Evolutionary conservation across 1,139 yeast species (phyloP).

Genomic region (Magnusiomyces ingens): DNA sequence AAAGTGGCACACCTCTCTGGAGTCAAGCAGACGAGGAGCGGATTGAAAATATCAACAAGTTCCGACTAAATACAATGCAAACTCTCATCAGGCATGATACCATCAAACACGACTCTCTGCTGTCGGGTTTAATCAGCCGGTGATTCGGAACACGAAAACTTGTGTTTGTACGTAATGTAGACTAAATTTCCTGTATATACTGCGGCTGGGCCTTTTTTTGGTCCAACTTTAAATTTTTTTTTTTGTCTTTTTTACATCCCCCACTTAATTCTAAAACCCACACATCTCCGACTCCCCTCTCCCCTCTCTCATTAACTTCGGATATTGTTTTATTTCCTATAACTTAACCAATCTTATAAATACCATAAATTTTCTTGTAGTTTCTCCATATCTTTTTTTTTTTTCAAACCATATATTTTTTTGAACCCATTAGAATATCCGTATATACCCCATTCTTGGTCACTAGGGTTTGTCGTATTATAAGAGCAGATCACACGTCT

Average conservation of each 20-base stretch:
- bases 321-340: too few relatives aligned
- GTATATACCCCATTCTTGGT: too few relatives aligned
- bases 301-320: too few relatives aligned
- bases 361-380: background rate
- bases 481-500: too few relatives aligned
- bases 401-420: too few relatives aligned
- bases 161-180: background rate
- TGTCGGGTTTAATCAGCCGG: slow-evolving; percentile 1
- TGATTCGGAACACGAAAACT: background rate
- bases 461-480: too few relatives aligned
- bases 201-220: slow-evolving; percentile 1
- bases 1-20: slow-evolving; percentile 26
- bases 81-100: background rate
- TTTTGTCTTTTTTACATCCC: background rate
- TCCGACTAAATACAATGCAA: slow-evolving; percentile 23
- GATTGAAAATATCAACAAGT: slow-evolving; percentile 27
- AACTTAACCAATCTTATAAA: background rate
- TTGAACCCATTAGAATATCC: too few relatives aligned
- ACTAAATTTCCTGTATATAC: background rate
- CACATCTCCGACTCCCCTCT: too few relatives aligned
- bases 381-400: background rate
- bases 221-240: background rate
- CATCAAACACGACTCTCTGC: slow-evolving; percentile 3
- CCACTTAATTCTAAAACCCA: too few relatives aligned
- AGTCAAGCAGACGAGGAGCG: slow-evolving; percentile 31